Conservation (phyloP, 805 yeast species). For the Kuraishia molischiana region DNA sequence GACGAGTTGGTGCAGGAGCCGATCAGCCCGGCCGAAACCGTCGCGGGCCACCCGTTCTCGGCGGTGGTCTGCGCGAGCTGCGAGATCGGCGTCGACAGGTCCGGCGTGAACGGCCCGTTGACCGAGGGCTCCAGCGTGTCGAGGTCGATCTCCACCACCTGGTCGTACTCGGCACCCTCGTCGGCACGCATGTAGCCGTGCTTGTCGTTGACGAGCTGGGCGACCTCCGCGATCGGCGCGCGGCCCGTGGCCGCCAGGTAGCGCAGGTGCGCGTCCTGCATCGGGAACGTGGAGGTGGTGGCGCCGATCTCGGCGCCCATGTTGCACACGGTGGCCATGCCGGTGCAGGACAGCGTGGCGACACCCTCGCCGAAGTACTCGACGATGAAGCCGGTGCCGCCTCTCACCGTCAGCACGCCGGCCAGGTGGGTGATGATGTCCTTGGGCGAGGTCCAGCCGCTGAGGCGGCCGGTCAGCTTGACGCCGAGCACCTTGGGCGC, state of each 20-base stretch:
- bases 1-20: constrained; percentile 99
- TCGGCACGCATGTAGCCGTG: constrained; percentile 72
- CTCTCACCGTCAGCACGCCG: constrained; percentile 88
- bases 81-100: constrained; percentile 87
- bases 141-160: constrained; percentile 84
- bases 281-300: constrained; percentile 96
- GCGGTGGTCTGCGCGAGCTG: constrained; percentile 64
- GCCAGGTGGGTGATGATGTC: constrained; percentile 92
- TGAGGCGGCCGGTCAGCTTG: constrained; percentile 78
- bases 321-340: constrained; percentile 99
- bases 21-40: constrained; percentile 85
- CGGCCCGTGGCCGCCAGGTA: constrained; percentile 82
- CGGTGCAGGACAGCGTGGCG: constrained; percentile 81
- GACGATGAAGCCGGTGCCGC: constrained; percentile 95
- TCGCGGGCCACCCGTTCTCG: constrained; percentile 76
- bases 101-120: constrained; percentile 98
- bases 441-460: constrained; percentile 96
- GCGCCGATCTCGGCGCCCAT: constrained; percentile 99
- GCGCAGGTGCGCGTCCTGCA: constrained; percentile 36
- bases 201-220: constrained; percentile 33
- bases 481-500: constrained; percentile 96
- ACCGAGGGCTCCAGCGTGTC: constrained; percentile 85
- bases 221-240: constrained; percentile 73
- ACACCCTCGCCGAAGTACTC: constrained; percentile 98
- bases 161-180: constrained; percentile 82